A percentile compares a stretch with the other conserved stretches of the same genome.
These are phyloP conservation scores for Exophiala bonariae DNA, from an alignment of 2,329 filamentous ascomycete genomes.

Conservation along the genomic window DNA sequence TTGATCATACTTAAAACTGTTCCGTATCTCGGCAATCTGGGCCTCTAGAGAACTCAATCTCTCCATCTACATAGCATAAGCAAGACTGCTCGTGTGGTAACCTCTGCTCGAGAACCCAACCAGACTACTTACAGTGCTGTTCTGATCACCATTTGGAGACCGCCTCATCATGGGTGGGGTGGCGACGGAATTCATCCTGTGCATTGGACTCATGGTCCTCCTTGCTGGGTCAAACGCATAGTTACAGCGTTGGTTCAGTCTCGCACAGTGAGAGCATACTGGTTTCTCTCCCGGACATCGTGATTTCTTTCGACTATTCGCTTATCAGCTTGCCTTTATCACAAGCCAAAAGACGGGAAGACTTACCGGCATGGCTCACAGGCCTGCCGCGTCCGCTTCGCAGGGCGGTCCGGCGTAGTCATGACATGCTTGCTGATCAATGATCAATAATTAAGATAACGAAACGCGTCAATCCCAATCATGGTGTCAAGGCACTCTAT, in stretches of 20 bases:
- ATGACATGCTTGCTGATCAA: background rate
- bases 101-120: too few relatives aligned
- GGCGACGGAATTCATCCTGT: background rate
- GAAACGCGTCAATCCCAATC: too few relatives aligned
- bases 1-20: slow-evolving; percentile 5
- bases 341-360: too few relatives aligned
- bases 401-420: slow-evolving; percentile 1
- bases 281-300: slow-evolving; percentile 36
- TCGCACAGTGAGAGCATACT: slow-evolving; percentile 34
- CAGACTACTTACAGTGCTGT: slow-evolving; percentile 13
- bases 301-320: slow-evolving; percentile 35
- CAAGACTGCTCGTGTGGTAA: too few relatives aligned
- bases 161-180: background rate
- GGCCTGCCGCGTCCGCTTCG: slow-evolving; percentile 26
- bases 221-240: slow-evolving; percentile 23
- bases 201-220: slow-evolving; percentile 1
- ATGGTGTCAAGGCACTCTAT: too few relatives aligned
- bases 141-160: background rate
- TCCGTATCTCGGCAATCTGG: slow-evolving; percentile 8
- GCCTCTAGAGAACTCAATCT: slow-evolving; percentile 11
- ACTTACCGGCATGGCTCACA: slow-evolving; percentile 36
- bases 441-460: too few relatives aligned
- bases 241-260: slow-evolving; percentile 34
- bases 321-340: background rate
- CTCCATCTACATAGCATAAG: slow-evolving; percentile 7